These are phyloP conservation scores for Trypethelium eluteriae DNA, from an alignment of 495 filamentous ascomycete genomes.

Conservation along the genomic window DNA sequence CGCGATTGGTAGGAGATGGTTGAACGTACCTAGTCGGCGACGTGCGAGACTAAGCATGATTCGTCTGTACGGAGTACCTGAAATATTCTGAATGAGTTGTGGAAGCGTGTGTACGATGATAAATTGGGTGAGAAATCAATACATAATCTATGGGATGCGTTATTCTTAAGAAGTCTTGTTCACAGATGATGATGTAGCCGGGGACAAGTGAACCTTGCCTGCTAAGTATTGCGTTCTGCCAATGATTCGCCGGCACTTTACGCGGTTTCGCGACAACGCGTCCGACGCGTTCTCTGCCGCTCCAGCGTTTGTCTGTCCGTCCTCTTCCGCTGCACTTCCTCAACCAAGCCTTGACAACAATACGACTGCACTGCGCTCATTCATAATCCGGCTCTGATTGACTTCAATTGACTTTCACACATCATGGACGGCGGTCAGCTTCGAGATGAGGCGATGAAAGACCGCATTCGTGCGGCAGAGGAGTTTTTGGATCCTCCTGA, in stretches of 20 bases:
- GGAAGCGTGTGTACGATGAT: too few relatives aligned
- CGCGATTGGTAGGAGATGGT: too few relatives aligned
- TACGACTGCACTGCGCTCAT: too few relatives aligned
- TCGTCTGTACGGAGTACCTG: too few relatives aligned
- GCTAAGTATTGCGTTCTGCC: background rate
- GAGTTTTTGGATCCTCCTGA: constrained; percentile 81
- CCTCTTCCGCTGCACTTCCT: background rate
- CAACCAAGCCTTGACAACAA: background rate
- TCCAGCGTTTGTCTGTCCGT: background rate
- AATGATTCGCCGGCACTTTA: background rate
- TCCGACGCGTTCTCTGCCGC: background rate
- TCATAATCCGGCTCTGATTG: background rate
- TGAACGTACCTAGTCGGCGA: too few relatives aligned
- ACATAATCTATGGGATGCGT: too few relatives aligned
- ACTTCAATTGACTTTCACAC: background rate
- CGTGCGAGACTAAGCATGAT: too few relatives aligned
- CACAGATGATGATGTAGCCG: too few relatives aligned
- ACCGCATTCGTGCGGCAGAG: constrained; percentile 69
- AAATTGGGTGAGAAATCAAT: too few relatives aligned
- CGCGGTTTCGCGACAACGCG: background rate
- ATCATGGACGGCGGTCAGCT: constrained; percentile 65
- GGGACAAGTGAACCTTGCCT: background rate
- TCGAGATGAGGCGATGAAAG: constrained; percentile 71
- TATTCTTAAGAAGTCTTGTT: too few relatives aligned
- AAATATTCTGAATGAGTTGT: too few relatives aligned